phyloP scores from a whole-genome alignment of 1,284 basidiomycete genomes.

The Boletus subluridellus region DNA sequence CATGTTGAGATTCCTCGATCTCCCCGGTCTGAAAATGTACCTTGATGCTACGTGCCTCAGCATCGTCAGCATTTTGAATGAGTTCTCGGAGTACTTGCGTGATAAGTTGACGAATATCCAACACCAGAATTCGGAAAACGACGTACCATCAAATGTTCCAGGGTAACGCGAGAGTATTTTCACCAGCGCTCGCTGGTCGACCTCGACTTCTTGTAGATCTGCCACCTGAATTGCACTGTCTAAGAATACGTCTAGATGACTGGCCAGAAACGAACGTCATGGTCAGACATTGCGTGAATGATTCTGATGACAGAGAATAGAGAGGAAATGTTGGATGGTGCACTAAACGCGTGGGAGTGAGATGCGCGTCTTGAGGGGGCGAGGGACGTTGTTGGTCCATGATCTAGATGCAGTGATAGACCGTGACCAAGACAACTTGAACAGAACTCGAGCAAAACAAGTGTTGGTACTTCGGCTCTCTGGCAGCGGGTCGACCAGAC shows the following conservation, averaged over 20 bases:
- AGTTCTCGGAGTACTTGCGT: constrained; percentile 80
- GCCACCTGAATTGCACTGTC: neutral
- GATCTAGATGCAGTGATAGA: no score
- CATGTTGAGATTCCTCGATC: constrained; percentile 32
- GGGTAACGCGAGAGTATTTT: constrained; percentile 25
- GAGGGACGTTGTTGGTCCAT: no score
- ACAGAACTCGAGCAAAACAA: no score
- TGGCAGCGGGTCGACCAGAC: no score
- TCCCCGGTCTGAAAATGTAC: constrained; percentile 72
- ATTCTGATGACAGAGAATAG: no score
- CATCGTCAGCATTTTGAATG: constrained; percentile 94
- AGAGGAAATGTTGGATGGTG: no score
- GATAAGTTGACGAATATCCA: neutral
- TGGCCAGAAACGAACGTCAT: constrained; percentile 1
- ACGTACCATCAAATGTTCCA: constrained; percentile 19
- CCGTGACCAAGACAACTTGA: no score
- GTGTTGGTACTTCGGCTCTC: no score
- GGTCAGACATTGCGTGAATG: neutral
- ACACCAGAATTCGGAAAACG: neutral
- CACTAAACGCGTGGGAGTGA: no score
- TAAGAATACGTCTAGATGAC: neutral
- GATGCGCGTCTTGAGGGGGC: no score
- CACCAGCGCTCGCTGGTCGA: constrained; percentile 17
- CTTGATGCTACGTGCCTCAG: constrained; percentile 72
- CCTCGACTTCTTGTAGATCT: constrained; percentile 15